Percentiles rank a stretch among this genome's conserved stretches.
Conservation (phyloP, 345 rosid genomes). For the Kernera saxatilis region DNA sequence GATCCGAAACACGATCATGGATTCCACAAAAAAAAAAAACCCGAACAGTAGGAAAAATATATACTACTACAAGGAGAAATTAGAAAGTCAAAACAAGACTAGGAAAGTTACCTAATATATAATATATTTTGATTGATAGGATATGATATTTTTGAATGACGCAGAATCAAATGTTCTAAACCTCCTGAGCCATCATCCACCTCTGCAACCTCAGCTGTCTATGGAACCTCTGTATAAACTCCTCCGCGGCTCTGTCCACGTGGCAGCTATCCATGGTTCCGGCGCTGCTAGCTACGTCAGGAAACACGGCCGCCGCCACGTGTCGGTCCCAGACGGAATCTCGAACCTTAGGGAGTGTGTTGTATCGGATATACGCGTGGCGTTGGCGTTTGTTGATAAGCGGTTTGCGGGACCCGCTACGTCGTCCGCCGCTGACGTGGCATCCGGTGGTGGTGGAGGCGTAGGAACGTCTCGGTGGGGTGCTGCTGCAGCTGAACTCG, state of each 20-base stretch:
- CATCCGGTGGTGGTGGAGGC: conserved; percentile 16
- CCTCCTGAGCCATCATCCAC: conserved; percentile 31
- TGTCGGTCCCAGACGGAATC: conserved; percentile 29
- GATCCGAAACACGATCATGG: conserved; percentile 22
- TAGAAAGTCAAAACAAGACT: conserved; percentile 20
- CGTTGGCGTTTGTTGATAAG: conserved; percentile 26
- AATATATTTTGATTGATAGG: not conserved
- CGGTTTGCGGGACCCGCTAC: conserved; percentile 31
- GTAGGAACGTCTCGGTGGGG: conserved; percentile 51
- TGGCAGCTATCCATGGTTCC: conserved; percentile 44
- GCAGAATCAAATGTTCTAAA: not conserved
- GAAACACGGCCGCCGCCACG: conserved; percentile 41
- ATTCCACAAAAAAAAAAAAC: not conserved
- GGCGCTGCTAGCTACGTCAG: conserved; percentile 53
- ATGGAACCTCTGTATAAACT: conserved; percentile 73
- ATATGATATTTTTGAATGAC: not conserved
- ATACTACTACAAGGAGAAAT: not conserved
- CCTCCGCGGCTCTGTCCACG: conserved; percentile 86
- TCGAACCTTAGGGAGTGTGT: conserved; percentile 20
- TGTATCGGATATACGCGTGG: conserved; percentile 17
- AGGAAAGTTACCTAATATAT: conserved; percentile 5
- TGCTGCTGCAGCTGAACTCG: conserved; percentile 97
- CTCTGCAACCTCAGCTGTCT: conserved; percentile 60
- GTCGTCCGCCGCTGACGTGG: conserved; percentile 34
- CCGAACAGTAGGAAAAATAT: not conserved